Base-by-base conservation (phyloP, 768 basidiomycete species). In the Termitomyces sp. region DNA sequence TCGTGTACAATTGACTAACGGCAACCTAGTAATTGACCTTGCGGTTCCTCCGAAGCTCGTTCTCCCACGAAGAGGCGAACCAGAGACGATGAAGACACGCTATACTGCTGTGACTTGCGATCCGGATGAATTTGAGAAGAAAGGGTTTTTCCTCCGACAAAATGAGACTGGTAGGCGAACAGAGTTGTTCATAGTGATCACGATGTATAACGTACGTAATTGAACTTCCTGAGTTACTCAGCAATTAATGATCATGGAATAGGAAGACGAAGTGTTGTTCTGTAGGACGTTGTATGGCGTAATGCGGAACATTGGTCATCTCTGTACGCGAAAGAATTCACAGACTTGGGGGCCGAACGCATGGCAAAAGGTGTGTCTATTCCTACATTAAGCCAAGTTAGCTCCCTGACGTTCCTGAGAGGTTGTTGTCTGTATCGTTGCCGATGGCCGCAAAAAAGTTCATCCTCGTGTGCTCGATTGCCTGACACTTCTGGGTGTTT, bases 321-420 rank as follows among this genome's bases (percentile, higher is more conserved):
- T 92, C 20, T 92, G 91, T 69, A 85, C 91, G 25, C 85, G 96
- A 36, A 92, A 92, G 70, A 89, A 89, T 62, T 94, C 91, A 10
- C 91, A 93, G 67, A 97, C 94, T 5, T 98, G 96, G 96, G 96
- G 96, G 3, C 85, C 86, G 4, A 94, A 96, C 49, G 90, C 94
- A 4, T 98, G 96, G 96, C 94, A 98, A 74, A 98, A 97, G 84
- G 90, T 86, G 42, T 15, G 17, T 49, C 38, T n/a, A 9, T 46
- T 42, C 14, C n/a, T 46, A 34, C n/a, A 15, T 37, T 32, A n/a
- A 6, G 29, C 12, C 17, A 48, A 12, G 25, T 37, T 10, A 47
- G n/a, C 8, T 34, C 14, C 40, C 54, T 54, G n/a, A 58, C 15
- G 5, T 3, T 29, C 3, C 15, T 45, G 57, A 20, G 36, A 92